Percentiles rank a stretch among this genome's conserved stretches.
Evolutionary conservation across 2,329 filamentous ascomycete species (phyloP).

Genomic region (Fusarium sp.): DNA sequence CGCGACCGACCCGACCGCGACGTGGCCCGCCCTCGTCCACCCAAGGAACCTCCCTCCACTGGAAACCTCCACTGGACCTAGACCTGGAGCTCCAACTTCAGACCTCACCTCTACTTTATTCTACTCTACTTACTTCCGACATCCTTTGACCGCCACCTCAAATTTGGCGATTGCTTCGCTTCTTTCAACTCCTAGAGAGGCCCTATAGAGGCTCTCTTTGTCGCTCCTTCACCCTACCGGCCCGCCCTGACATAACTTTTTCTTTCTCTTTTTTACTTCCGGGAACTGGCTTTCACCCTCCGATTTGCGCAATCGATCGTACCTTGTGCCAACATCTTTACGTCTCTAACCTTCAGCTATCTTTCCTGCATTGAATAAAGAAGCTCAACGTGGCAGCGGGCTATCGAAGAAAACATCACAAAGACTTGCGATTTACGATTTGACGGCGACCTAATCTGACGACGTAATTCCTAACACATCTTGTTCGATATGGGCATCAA

Average conservation of each 20-base stretch:
- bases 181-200: conserved; percentile 21
- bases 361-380: conserved; percentile 21
- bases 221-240: conserved; percentile 19
- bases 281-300: conserved; percentile 5
- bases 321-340: conserved; percentile 28
- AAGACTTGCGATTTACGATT: conserved; percentile 15
- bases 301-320: conserved; percentile 22
- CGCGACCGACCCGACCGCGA: conserved; percentile 45
- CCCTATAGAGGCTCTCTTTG: conserved; percentile 29
- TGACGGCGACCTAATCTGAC: conserved; percentile 29
- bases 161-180: conserved; percentile 36
- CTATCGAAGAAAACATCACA: not conserved
- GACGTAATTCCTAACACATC: conserved; percentile 32
- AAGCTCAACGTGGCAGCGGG: conserved; percentile 17
- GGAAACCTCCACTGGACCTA: conserved; percentile 12
- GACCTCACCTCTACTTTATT: conserved; percentile 16
- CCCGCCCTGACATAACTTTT: conserved; percentile 20
- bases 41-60: not conserved
- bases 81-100: conserved; percentile 7
- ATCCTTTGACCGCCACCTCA: conserved; percentile 32
- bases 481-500: conserved; percentile 50
- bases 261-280: conserved; percentile 18
- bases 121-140: conserved; percentile 19
- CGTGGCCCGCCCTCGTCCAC: conserved; percentile 41
- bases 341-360: conserved; percentile 7